Evolutionary conservation across 331 rosid species (phyloP), one percentile per base, ranked within the genome.

Genomic region (Prunus yedoensis): DNA sequence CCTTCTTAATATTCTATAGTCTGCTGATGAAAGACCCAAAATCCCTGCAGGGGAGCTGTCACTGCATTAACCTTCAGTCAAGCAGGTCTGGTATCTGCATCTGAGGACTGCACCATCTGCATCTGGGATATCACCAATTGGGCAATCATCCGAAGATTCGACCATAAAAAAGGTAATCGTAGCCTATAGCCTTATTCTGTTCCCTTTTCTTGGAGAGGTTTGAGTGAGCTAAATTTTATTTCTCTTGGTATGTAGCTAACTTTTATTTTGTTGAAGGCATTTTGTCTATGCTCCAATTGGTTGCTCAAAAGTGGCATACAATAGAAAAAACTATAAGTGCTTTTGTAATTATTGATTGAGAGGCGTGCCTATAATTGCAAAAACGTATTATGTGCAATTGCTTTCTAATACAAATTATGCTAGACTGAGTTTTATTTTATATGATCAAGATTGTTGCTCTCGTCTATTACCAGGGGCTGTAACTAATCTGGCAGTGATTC

Each of bases 21-120:
- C 13, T 17, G 35, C 70, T 77, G 47, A 69, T 32, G 41, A 35
- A 54, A 15, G 66, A 67, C 71, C 68, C 61, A 25, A 69, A 27
- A 71, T 85, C 13, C 41, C 8, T 87, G 86, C 81, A 92, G 97
- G 47, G 91, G 86, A 78, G 81, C 91, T 66, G 81, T 92, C 58
- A 87, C 91, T 77, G 84, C 89, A 52, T 64, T 92, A 77, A 75
- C 87, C 47, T 80, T 81, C 64, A 68, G 85, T 72, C 81, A 67
- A n/a, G 51, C 76, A 17, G 69, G 83, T 77, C 75, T 92, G 65
- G 70, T 90, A 52, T 92, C 96, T 17, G 87, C 92, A 46, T 86
- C 94, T 8, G 90, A 87, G 79, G 96, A 92, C 38, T 53, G 89
- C 80, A 83, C 90, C 23, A 80, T 92, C 35, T 85, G 87, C 81